Evolutionary conservation across 2,329 filamentous ascomycete species (phyloP).

Genomic region (Hypoxylon sp.): DNA sequence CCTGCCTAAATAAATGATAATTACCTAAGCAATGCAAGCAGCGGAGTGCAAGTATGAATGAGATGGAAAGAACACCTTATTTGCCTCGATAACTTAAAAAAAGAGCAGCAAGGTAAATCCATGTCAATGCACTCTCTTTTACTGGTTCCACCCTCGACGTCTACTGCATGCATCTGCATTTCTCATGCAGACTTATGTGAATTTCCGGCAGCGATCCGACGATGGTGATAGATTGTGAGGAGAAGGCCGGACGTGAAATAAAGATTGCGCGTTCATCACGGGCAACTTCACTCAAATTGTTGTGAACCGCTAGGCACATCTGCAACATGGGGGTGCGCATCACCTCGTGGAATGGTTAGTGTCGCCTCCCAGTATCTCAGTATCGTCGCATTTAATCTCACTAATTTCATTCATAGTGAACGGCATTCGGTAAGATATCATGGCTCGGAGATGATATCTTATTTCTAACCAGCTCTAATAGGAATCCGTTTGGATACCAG

Average conservation of each 20-base stretch:
- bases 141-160: background rate
- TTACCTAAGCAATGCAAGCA: background rate
- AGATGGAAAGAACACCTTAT: background rate
- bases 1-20: background rate
- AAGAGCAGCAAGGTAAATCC: background rate
- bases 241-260: constrained; percentile 8
- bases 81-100: background rate
- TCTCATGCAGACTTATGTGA: background rate
- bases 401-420: constrained; percentile 70
- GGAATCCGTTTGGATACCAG: constrained; percentile 86
- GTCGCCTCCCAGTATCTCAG: background rate
- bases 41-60: background rate
- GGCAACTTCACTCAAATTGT: background rate
- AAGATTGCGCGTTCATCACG: background rate
- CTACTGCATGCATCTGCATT: background rate
- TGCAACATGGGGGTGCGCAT: constrained; percentile 79
- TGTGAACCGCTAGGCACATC: constrained; percentile 6
- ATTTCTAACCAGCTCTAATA: constrained; percentile 52
- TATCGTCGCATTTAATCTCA: constrained; percentile 2
- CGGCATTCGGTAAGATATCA: constrained; percentile 75
- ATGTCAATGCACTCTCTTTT: background rate
- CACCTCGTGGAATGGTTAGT: constrained; percentile 86
- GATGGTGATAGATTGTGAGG: background rate
- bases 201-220: background rate
- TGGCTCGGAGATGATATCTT: background rate